Base-by-base conservation (phyloP, 2,329 filamentous ascomycete species). In the Cladophialophora exuberans region DNA sequence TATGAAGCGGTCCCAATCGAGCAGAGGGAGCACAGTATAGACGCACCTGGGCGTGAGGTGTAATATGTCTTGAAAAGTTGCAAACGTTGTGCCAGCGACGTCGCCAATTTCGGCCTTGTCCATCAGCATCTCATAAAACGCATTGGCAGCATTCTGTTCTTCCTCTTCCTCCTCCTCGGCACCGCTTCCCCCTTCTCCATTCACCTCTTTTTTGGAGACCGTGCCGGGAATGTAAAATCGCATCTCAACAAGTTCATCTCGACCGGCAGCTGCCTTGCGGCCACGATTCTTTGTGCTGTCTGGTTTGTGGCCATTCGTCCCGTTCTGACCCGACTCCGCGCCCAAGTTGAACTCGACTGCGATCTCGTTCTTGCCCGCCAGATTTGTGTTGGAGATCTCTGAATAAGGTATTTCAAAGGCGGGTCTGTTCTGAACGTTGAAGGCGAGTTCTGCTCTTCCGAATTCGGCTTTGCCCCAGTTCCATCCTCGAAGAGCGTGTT, bases 391-490 rank as follows among this genome's bases (percentile, higher is more conserved):
- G 54, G 89, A 92, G 65, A 99, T 95, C 72, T 99, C 94, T 42
- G 91, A 89, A 76, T 97, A 99, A 10, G 95, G 92, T 4, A 99
- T 86, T 73, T 97, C 94, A 72, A 99, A 99, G 4, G 93, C 90
- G 2, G 94, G 94, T 66, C 91, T 86, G 73, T 97, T 99, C 70
- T 96, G 91, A 31, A 99, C 94, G 72, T 92, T 97, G 80, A 99
- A 99, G 25, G 89, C 84, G 52, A 99, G 83, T 76, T 99, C 94
- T 51, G 91, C 88, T 75, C 97, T 96, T 59, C 88, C 87, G 70
- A 99, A 96, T 67, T 99, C 94, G 62, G 90, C 90, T 76, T 97
- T 99, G 67, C 94, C 94, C 95, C 94, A 99, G 72, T 99, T 99
- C 94, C 94, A 99, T 53, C 94, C 94, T 65, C 94, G 86, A 56